phyloP scores from a whole-genome alignment of 2,329 filamentous ascomycete species.

The Xylariaceae sp. region DNA sequence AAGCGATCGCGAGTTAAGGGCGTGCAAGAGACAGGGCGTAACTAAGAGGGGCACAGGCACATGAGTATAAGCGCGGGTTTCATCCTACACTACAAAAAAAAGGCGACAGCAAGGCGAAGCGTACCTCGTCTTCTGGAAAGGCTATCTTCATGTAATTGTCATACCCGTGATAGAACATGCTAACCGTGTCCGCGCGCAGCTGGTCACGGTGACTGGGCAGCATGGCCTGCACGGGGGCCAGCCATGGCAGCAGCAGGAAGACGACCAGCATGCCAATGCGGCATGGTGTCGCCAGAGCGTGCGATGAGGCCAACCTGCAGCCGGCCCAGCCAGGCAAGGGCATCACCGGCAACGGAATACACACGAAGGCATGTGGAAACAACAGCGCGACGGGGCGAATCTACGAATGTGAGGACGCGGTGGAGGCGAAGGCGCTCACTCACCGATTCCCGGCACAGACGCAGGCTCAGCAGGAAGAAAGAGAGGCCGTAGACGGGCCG shows the following conservation, averaged over 20 bases:
- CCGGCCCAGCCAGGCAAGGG: slow-evolving; percentile 36
- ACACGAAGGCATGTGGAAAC: slow-evolving; percentile 33
- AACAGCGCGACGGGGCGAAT: neutral
- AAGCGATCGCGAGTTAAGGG: slow-evolving; percentile 78
- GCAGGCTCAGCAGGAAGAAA: neutral
- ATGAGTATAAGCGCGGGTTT: slow-evolving; percentile 19
- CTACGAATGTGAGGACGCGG: slow-evolving; percentile 11
- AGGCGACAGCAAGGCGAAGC: neutral
- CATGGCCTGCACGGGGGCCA: slow-evolving; percentile 43
- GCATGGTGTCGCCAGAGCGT: slow-evolving; percentile 18
- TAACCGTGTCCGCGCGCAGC: slow-evolving; percentile 55
- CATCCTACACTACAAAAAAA: slow-evolving; percentile 13
- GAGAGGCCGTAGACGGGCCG: neutral
- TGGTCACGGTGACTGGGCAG: slow-evolving; percentile 49
- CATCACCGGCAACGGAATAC: slow-evolving; percentile 36
- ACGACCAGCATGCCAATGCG: slow-evolving; percentile 23
- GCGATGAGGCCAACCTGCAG: slow-evolving; percentile 27
- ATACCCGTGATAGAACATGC: slow-evolving; percentile 96
- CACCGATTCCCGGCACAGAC: slow-evolving; percentile 12
- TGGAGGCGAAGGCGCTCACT: slow-evolving; percentile 3
- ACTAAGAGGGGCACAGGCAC: slow-evolving; percentile 37
- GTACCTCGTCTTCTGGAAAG: slow-evolving; percentile 88
- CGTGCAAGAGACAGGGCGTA: slow-evolving; percentile 78
- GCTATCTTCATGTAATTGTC: slow-evolving; percentile 91
- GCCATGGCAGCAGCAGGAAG: slow-evolving; percentile 37